These are phyloP conservation scores for Silene coronaria DNA, from an alignment of 179 eudicot genomes.

Conservation along the genomic window DNA sequence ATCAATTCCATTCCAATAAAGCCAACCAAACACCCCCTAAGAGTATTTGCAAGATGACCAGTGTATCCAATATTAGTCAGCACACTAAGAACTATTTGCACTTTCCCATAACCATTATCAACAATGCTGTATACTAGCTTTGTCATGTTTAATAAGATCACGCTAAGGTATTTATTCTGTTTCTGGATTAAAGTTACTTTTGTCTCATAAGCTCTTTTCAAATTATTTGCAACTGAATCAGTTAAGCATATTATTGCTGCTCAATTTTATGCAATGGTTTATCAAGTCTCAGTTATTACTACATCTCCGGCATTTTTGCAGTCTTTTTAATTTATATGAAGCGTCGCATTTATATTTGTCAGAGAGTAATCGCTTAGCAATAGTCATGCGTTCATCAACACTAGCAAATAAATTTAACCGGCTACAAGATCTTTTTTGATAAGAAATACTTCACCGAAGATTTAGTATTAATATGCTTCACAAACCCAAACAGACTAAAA, in stretches of 20 bases:
- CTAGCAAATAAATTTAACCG: neutral
- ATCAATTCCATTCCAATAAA: too few species aligned
- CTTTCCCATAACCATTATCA: neutral
- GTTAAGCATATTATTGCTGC: neutral
- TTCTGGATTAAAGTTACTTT: neutral
- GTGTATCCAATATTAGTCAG: neutral
- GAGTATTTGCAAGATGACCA: neutral
- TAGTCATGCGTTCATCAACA: neutral
- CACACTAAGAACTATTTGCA: neutral
- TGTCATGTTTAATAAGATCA: neutral
- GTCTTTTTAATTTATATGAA: neutral
- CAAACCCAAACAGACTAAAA: neutral
- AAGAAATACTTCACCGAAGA: neutral
- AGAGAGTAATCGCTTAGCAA: neutral
- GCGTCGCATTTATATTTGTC: neutral
- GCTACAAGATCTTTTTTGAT: neutral
- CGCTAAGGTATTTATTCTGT: neutral
- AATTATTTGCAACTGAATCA: neutral
- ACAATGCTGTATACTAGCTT: neutral
- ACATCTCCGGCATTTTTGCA: neutral
- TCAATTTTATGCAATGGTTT: neutral
- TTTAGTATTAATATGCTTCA: neutral
- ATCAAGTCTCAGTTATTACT: neutral
- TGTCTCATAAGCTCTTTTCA: neutral
- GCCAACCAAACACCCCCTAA: too few species aligned